phyloP scores from a whole-genome alignment of 441 rosid genomes.

The Codiaeum variegatum region DNA sequence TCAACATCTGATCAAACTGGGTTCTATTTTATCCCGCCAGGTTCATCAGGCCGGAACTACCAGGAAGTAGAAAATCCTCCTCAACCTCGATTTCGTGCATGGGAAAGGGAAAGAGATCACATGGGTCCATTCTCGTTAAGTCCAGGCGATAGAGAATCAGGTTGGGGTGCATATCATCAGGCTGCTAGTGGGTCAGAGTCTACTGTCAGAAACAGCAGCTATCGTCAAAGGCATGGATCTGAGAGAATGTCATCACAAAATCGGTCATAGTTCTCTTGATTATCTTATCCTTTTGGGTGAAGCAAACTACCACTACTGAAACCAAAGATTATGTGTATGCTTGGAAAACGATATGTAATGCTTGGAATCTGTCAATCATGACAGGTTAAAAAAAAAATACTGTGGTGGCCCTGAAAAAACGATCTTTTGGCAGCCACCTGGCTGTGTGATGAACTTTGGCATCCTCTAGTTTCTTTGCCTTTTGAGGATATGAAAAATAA shows the following conservation, averaged over 20 bases:
- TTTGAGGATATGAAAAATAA: slow-evolving; percentile 40
- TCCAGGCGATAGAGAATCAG: slow-evolving; percentile 68
- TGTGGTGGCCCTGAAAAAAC: slow-evolving; percentile 38
- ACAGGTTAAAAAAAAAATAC: slow-evolving; percentile 27
- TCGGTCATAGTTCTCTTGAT: slow-evolving; percentile 34
- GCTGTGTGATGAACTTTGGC: slow-evolving; percentile 42
- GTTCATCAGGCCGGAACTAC: slow-evolving; percentile 45
- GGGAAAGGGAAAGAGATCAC: slow-evolving; percentile 96
- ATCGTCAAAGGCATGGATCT: slow-evolving; percentile 74
- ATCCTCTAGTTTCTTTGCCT: slow-evolving; percentile 35
- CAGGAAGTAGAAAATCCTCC: slow-evolving; percentile 51
- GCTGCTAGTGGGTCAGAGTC: slow-evolving; percentile 43
- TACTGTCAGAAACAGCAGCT: slow-evolving; percentile 40
- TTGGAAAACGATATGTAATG: slow-evolving; percentile 40
- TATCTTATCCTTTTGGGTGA: slow-evolving; percentile 29
- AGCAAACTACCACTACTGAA: slow-evolving; percentile 35
- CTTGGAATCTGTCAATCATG: slow-evolving; percentile 30
- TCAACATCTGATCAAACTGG: slow-evolving; percentile 77
- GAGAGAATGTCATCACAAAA: slow-evolving; percentile 66
- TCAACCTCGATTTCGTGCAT: slow-evolving; percentile 41
- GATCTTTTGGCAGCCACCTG: slow-evolving; percentile 32
- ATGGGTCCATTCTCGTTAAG: slow-evolving; percentile 46
- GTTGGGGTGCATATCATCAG: slow-evolving; percentile 57
- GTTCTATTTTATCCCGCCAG: slow-evolving; percentile 59
- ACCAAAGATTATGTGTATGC: slow-evolving; percentile 40